These are phyloP conservation scores for Kitagawia praeruptora DNA, from an alignment of 129 eudicot species.

Conservation along the genomic window DNA sequence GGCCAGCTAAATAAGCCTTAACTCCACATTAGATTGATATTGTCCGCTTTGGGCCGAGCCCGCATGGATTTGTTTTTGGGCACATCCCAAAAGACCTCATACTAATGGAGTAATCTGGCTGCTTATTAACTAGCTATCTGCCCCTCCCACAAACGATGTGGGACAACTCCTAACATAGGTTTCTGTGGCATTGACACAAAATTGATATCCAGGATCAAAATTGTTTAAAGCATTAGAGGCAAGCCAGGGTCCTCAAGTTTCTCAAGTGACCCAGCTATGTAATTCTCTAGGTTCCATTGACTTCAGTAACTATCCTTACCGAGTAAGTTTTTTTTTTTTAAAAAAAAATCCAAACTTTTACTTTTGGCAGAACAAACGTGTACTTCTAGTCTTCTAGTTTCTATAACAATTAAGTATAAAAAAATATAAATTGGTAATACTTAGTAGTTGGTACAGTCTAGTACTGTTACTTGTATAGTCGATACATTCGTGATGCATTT, in stretches of 20 bases:
- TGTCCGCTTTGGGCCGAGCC: too few relatives aligned
- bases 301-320: constrained; percentile 82
- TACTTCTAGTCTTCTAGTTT: neutral
- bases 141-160: too few relatives aligned
- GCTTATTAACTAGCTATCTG: too few relatives aligned
- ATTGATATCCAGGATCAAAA: constrained; percentile 62
- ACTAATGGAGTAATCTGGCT: too few relatives aligned
- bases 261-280: constrained; percentile 91
- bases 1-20: too few relatives aligned
- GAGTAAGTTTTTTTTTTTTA: too few relatives aligned
- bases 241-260: constrained; percentile 63
- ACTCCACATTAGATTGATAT: too few relatives aligned
- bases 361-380: neutral
- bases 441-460: neutral
- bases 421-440: neutral
- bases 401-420: neutral
- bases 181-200: constrained; percentile 62
- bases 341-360: neutral
- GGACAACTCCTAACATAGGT: too few relatives aligned
- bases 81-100: too few relatives aligned
- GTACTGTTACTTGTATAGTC: neutral
- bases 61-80: too few relatives aligned
- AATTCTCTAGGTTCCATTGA: constrained; percentile 93
- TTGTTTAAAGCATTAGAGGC: constrained; percentile 32
- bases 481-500: neutral